Percentiles rank a stretch among this genome's conserved stretches.
phyloP scores from a whole-genome alignment of 495 filamentous ascomycete species.

The Niebla homalea region DNA sequence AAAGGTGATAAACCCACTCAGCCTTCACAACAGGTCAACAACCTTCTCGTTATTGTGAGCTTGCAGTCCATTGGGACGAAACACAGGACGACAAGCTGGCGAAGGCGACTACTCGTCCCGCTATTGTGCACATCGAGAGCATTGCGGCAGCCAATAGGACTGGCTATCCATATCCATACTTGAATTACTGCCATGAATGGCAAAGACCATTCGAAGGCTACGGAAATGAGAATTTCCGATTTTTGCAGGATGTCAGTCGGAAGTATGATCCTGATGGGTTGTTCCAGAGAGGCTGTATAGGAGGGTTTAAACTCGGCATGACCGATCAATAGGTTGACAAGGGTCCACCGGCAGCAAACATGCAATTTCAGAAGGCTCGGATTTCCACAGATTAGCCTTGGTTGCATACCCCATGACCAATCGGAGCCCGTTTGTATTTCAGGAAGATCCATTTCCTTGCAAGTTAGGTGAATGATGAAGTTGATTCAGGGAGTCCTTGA shows the following conservation, averaged over 20 bases:
- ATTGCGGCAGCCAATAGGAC: conserved; percentile 17
- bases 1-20: conserved; percentile 21
- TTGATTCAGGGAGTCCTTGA: too few species aligned
- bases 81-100: conserved; percentile 20
- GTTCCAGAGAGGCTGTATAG: conserved; percentile 22
- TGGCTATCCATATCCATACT: conserved; percentile 20
- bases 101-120: conserved; percentile 14
- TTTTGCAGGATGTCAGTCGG: conserved; percentile 17
- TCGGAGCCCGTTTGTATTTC: too few species aligned
- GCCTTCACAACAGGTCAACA: conserved; percentile 14
- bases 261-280: conserved; percentile 23
- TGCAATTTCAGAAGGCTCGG: too few species aligned
- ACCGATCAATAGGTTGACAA: background rate
- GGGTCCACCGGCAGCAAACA: too few species aligned
- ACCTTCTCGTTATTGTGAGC: conserved; percentile 21
- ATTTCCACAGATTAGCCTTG: too few species aligned
- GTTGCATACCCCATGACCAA: too few species aligned
- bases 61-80: conserved; percentile 22
- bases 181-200: conserved; percentile 24
- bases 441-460: too few species aligned
- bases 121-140: conserved; percentile 20
- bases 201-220: conserved; percentile 25
- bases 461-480: too few species aligned
- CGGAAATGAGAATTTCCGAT: conserved; percentile 20
- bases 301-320: conserved; percentile 23